Base-by-base conservation (phyloP, 2,329 filamentous ascomycete species). In the Graphium sp. region DNA sequence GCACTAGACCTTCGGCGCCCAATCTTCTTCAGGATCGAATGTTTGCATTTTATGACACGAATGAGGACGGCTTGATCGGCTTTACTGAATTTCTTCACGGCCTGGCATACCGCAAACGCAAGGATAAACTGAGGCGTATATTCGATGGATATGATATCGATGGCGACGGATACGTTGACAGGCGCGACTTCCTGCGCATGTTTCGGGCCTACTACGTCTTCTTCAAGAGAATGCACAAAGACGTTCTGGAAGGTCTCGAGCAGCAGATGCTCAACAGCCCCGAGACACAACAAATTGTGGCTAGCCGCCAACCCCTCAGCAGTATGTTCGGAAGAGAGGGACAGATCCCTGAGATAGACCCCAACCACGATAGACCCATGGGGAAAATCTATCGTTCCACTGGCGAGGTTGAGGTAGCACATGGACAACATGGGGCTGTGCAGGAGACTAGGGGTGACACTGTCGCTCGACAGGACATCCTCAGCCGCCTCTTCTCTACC, bases 11-110 rank as follows among this genome's bases (percentile, higher is more conserved):
- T 31, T 72, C 78, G 8, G 66, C 77, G 1, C 82, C 87, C 2
- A 94, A 91, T 46, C 67, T 93, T 10, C 81, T 98, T 34, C 89
- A 92, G 45, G 87, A 98, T 48, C 78, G 89, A 39, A 89, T 94
- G 68, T 98, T 95, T 52, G 72, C 80, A 28, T 94, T 94, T 49
- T 98, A 94, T 49, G 89, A 98, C 50, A 80, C 75, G 18, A 87
- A 95, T 47, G 66, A 72, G 23, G 83, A 98, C 45, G 80, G 79
- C 14, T 58, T 92, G 6, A 94, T 98, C 41, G 80, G 81, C 6
- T 95, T 98, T 40, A 67, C 82, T 27, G 89, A 98, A 47, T 98
- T 94, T 44, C 56, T 95, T 15, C 72, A 77, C 32, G 89, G 83
- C 1, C 60, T 94, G 26, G 75, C 83, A 5, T 76, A 73, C 40